A percentile compares a stretch with the other conserved stretches of the same genome.
Conservation (phyloP, 192 early-diverging fungal species). For the Podila epigama region DNA sequence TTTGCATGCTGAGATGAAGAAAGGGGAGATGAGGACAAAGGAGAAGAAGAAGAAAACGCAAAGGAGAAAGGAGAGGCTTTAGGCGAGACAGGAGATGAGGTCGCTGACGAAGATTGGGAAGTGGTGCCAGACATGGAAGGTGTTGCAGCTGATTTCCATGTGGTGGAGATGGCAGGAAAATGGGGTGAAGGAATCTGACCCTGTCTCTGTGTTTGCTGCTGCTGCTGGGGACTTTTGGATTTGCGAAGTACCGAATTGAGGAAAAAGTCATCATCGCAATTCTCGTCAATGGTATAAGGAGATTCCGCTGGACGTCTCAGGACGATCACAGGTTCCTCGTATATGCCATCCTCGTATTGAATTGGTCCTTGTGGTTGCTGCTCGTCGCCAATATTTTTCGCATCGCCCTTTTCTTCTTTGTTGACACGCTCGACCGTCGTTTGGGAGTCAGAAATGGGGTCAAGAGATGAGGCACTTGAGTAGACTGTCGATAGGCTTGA, state of each 20-base stretch:
- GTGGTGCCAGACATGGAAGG: neutral
- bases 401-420: neutral
- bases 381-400: neutral
- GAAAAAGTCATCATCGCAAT: conserved; percentile 48
- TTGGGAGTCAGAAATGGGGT: neutral
- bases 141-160: neutral
- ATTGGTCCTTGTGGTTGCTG: neutral
- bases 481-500: neutral
- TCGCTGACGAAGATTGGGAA: neutral
- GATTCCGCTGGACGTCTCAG: neutral
- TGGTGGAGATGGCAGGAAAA: neutral
- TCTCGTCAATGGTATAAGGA: conserved; percentile 44
- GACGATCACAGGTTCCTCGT: neutral
- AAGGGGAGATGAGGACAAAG: neutral
- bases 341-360: neutral
- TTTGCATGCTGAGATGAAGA: neutral
- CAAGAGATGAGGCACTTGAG: neutral
- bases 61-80: neutral
- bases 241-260: conserved; percentile 38
- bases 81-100: neutral
- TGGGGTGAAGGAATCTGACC: neutral
- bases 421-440: neutral
- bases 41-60: neutral
- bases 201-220: neutral
- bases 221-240: neutral